Percentiles rank a stretch among this genome's conserved stretches.
Evolutionary conservation across 352 stramenopile species (phyloP).

Genomic region (Achlya hypogyna): DNA sequence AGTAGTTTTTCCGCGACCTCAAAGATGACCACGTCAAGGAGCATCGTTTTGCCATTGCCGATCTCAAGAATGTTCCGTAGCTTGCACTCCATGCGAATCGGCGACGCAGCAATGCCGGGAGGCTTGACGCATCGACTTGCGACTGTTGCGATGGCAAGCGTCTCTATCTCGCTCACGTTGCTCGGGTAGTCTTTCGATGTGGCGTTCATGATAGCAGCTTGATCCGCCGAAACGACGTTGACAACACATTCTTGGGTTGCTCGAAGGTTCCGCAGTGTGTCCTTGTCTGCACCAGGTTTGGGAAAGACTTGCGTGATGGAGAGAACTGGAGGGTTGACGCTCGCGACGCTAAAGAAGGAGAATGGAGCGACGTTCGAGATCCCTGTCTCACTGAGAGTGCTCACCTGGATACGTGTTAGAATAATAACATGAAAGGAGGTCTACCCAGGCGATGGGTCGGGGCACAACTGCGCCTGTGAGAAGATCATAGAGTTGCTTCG

Average conservation of each 20-base stretch:
- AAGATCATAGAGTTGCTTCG: background rate
- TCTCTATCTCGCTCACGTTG: conserved; percentile 2
- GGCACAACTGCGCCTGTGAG: conserved; percentile 2
- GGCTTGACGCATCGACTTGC: background rate
- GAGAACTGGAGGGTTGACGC: background rate
- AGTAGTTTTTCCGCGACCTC: background rate
- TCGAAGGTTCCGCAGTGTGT: background rate
- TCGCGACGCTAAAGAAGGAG: conserved; percentile 9
- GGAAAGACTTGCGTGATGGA: conserved; percentile 3
- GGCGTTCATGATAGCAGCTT: background rate
- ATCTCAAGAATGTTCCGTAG: background rate
- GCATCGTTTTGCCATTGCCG: background rate
- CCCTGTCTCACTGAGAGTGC: background rate
- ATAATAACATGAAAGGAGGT: background rate
- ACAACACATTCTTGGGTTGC: conserved; percentile 8
- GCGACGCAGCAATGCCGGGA: background rate
- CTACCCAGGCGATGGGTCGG: conserved; percentile 7
- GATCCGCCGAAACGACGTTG: background rate
- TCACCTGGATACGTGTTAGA: too few species aligned
- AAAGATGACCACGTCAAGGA: background rate
- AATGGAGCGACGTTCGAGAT: conserved; percentile 7
- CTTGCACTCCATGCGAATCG: conserved; percentile 1
- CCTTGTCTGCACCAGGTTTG: background rate
- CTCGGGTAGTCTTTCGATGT: background rate
- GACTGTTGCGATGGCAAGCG: background rate